Base-by-base conservation (phyloP, 495 filamentous ascomycete genomes). In the Daldinia vernicosa region DNA sequence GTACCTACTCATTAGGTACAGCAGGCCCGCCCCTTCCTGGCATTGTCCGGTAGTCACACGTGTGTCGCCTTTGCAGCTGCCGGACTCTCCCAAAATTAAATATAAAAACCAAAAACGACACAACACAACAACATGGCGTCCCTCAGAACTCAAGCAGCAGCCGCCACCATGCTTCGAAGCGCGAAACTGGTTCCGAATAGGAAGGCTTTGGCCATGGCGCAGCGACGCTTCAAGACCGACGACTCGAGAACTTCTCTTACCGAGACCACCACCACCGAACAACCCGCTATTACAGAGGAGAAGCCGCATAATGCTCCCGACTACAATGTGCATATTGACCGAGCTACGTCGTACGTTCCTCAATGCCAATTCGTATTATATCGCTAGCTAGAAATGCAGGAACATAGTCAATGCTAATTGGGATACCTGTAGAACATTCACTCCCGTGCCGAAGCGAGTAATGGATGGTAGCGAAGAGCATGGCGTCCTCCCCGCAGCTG, bases 401-500 rank as follows among this genome's bases (percentile, higher is more conserved):
- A 27, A 14, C 35, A 22, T 53, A 7, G 7, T 14, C 24, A 22
- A 66, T 65, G 45, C 60, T 65, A 22, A 72, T 51, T 53, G 15
- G 39, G 14, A 62, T 43, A 33, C 30, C 14, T 27, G 51, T 70
- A 97, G 94, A 58, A 87, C 86, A 77, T 99, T 93, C 82, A 96
- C 95, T 33, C 95, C 93, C 24, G 88, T 97, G 47, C 94, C 95
- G 62, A 92, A 89, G 83, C 85, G 89, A 64, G 89, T 97, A 55
- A 93, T 96, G 88, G 90, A 94, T 79, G 94, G 94, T 71, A 95
- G 91, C 78, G 94, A 97, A 80, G 88, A 90, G n/a, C 88, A 86
- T 33, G 87, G 89, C 8, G 79, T 89, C 58, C 83, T 93, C 26
- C 87, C 94, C 14, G 95, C 93, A 37, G 93, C 92, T 60, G 88